Evolutionary conservation across 345 rosid genomes (phyloP).

Genomic region (Pelargonium nanum): DNA sequence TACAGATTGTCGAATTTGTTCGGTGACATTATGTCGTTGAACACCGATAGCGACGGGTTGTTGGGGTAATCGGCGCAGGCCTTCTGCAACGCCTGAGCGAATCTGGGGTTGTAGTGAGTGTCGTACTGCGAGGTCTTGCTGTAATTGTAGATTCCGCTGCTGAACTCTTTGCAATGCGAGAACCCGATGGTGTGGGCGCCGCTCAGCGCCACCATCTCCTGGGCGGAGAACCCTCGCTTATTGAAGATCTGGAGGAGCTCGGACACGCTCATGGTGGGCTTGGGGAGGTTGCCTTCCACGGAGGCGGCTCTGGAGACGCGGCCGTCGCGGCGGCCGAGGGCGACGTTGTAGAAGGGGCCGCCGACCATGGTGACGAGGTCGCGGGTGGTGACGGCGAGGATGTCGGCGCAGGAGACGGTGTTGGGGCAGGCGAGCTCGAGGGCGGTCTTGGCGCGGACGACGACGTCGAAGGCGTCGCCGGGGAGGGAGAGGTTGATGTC

Average conservation of each 20-base stretch:
- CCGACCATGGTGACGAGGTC: slow-evolving; percentile 66
- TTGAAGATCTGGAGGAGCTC: slow-evolving; percentile 42
- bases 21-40: slow-evolving; percentile 88
- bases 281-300: slow-evolving; percentile 48
- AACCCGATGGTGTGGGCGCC: slow-evolving; percentile 93
- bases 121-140: slow-evolving; percentile 11
- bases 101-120: slow-evolving; percentile 60
- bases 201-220: slow-evolving; percentile 77
- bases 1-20: slow-evolving; percentile 80
- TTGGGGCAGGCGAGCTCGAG: slow-evolving; percentile 77
- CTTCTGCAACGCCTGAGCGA: slow-evolving; percentile 44
- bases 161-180: slow-evolving; percentile 86
- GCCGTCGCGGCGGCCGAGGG: slow-evolving; percentile 64
- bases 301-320: slow-evolving; percentile 38
- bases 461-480: slow-evolving; percentile 78
- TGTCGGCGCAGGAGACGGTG: slow-evolving; percentile 84
- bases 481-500: slow-evolving; percentile 77
- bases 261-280: slow-evolving; percentile 47
- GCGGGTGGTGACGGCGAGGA: slow-evolving; percentile 67
- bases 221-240: slow-evolving; percentile 46
- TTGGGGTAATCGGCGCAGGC: slow-evolving; percentile 53
- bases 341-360: slow-evolving; percentile 60
- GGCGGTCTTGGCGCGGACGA: slow-evolving; percentile 71
- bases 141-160: slow-evolving; percentile 22
- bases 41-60: slow-evolving; percentile 68